phyloP scores from a whole-genome alignment of 495 filamentous ascomycete genomes.

The Barbatosphaeria neglecta region DNA sequence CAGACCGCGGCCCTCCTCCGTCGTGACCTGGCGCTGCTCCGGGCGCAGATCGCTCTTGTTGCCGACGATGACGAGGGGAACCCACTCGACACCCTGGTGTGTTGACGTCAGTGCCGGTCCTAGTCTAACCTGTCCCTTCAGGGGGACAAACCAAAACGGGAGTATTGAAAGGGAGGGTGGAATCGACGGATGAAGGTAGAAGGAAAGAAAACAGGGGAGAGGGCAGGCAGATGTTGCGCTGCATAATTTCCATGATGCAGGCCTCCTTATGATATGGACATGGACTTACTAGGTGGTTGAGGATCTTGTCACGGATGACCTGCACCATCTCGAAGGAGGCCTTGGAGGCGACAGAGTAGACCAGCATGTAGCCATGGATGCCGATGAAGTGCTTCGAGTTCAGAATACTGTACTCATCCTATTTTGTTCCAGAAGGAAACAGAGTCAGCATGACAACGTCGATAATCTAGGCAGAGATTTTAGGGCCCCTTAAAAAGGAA shows the following conservation, averaged over 20 bases:
- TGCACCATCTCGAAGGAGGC: conserved; percentile 95
- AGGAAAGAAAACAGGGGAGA: neutral
- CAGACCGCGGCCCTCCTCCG: conserved; percentile 70
- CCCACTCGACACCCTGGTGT: conserved; percentile 73
- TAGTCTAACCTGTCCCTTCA: neutral
- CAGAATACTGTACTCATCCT: conserved; percentile 97
- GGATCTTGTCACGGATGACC: conserved; percentile 90
- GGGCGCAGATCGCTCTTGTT: conserved; percentile 93
- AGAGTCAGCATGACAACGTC: too few species aligned
- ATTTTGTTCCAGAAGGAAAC: too few species aligned
- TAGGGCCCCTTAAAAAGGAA: too few species aligned
- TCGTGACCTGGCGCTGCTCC: conserved; percentile 82
- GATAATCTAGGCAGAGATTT: too few species aligned
- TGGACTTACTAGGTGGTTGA: conserved; percentile 76
- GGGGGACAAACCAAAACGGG: neutral
- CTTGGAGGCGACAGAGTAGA: conserved; percentile 86
- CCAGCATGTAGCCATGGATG: conserved; percentile 97
- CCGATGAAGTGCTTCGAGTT: conserved; percentile 99
- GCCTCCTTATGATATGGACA: neutral
- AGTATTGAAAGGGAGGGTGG: neutral
- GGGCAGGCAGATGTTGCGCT: neutral
- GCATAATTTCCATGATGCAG: too few species aligned
- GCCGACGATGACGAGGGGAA: conserved; percentile 87
- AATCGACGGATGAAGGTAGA: conserved; percentile 1
- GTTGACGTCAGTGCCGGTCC: neutral